phyloP scores from a whole-genome alignment of 78 protist genomes.

The Guillardia theta region DNA sequence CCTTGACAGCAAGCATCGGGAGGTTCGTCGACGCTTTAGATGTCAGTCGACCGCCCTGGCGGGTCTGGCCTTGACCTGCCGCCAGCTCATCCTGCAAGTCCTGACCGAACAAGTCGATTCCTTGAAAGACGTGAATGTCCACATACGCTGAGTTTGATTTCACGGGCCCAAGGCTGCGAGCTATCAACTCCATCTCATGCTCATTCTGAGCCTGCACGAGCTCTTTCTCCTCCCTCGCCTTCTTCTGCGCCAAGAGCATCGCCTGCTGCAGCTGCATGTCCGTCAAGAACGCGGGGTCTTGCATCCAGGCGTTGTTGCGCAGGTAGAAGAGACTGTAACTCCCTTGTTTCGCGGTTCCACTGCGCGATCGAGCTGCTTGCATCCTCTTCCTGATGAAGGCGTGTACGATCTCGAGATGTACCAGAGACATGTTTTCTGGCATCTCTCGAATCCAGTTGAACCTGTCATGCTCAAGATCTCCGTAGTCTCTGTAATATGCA shows the following conservation, averaged over 20 bases:
- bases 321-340: not conserved
- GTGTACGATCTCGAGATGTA: not conserved
- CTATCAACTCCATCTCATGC: not conserved
- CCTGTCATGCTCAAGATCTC: not conserved
- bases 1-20: too few relatives aligned
- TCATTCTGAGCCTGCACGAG: not conserved
- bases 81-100: too few relatives aligned
- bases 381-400: not conserved
- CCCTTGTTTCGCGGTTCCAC: not conserved
- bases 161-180: too few relatives aligned
- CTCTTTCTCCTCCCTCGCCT: not conserved
- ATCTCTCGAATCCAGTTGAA: not conserved
- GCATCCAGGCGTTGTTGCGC: not conserved
- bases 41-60: too few relatives aligned
- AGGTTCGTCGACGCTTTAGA: too few relatives aligned
- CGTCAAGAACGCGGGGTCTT: not conserved
- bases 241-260: not conserved
- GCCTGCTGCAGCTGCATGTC: constrained; percentile 5
- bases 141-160: not conserved
- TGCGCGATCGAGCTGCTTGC: not conserved
- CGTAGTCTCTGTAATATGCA: not conserved
- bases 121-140: not conserved
- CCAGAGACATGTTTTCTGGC: not conserved
- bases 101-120: too few relatives aligned
- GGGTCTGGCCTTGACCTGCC: too few relatives aligned